Evolutionary conservation across 192 early-diverging fungal genomes (phyloP), one percentile per base, ranked within the genome.

Genomic region (Coemansia sp.): DNA sequence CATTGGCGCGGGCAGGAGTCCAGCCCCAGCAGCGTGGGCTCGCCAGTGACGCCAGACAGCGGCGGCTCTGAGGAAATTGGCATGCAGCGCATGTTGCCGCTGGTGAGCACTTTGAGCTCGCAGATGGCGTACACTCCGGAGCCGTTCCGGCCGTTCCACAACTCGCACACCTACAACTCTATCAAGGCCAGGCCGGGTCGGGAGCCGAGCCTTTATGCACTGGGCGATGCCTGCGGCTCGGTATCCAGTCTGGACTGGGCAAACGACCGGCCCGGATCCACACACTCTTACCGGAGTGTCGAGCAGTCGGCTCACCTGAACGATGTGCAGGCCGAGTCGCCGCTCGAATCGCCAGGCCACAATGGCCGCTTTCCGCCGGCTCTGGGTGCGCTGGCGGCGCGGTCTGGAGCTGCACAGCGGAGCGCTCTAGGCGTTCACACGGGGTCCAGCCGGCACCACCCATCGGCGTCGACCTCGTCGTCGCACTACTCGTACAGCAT

Each of bases 1-100:
- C 72, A 82, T 48, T 82, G 79, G 79, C 79, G 79, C 54, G 79
- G 70, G 39, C 63, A 64, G n/a, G 79, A 72, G 51, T 71, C 73
- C 10, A 66, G 69, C 27, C 74, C 79, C 21, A 75, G 79, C 70
- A 70, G 73, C 38, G 21, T 72, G 41, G 73, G 66, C 4, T 82
- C 79, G 4, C 79, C 79, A 10, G 65, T 82, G 25, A 75, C 79
- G 39, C 79, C 79, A 7, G 79, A 82, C 8, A 66, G 67, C 53
- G 65, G 49, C 21, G 59, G 60, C 12, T 63, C 50, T 29, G 75
- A 72, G 39, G 62, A 72, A 43, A n/a, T 24, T 7, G 48, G 53
- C 8, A 17, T 59, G 15, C 35, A 49, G 3, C 53, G 70, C 19
- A 39, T 41, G 17, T 49, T 62, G 22, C 61, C 66, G 19, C 24